phyloP scores from a whole-genome alignment of 306 rosid genomes.

The Carpinus fangiana region DNA sequence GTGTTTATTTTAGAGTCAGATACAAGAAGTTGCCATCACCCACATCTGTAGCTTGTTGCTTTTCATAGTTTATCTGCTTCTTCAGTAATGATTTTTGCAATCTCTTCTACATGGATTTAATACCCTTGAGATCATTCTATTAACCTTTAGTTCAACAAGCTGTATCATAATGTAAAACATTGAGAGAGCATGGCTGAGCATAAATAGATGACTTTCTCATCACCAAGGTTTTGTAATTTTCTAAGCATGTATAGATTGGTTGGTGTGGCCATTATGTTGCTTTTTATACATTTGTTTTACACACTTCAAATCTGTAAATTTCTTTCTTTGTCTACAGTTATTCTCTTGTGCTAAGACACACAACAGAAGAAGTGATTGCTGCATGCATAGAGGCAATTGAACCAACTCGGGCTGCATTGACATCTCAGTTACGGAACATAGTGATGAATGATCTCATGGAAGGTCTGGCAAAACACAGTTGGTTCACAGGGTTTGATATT shows the following conservation, averaged over 20 bases:
- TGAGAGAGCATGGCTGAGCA: background rate
- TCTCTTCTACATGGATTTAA: background rate
- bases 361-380: slow-evolving; percentile 94
- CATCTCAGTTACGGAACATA: slow-evolving; percentile 66
- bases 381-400: slow-evolving; percentile 87
- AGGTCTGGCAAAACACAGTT: slow-evolving; percentile 65
- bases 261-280: background rate
- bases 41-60: background rate
- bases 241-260: background rate
- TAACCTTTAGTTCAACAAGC: background rate
- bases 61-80: slow-evolving; percentile 3
- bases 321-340: slow-evolving; percentile 53
- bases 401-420: slow-evolving; percentile 73
- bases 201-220: background rate
- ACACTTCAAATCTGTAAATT: slow-evolving; percentile 9
- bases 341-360: slow-evolving; percentile 92
- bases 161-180: background rate
- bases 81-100: background rate
- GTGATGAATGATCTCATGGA: slow-evolving; percentile 69
- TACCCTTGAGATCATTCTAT: slow-evolving; percentile 10
- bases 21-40: background rate
- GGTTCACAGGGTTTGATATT: slow-evolving; percentile 88
- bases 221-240: background rate
- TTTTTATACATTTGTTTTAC: slow-evolving; percentile 12
- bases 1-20: slow-evolving; percentile 1